Conservation (phyloP, 2,329 filamentous ascomycete genomes). For the Alternaria gaisen region DNA sequence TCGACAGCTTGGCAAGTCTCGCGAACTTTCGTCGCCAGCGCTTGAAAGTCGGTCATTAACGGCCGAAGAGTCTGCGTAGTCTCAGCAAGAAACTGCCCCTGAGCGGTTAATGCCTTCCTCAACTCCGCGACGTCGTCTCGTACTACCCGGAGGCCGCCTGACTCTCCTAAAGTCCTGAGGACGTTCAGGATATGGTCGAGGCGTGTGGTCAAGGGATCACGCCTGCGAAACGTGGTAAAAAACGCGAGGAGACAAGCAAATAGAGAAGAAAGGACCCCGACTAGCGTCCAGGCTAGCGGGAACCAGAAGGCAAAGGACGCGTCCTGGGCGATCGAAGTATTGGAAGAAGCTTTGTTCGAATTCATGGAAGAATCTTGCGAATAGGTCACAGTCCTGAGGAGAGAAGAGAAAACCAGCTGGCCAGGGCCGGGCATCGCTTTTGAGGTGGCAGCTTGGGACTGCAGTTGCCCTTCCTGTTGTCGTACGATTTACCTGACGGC, state of each 20-base stretch:
- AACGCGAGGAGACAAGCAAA: neutral
- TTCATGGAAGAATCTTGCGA: neutral
- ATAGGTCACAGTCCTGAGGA: neutral
- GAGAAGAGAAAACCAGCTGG: neutral
- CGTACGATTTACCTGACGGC: neutral
- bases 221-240: neutral
- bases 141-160: neutral
- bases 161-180: neutral
- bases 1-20: slow-evolving; percentile 9
- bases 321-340: neutral
- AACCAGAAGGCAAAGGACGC: neutral
- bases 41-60: slow-evolving; percentile 19
- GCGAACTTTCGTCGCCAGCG: slow-evolving; percentile 8
- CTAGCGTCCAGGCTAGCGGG: neutral
- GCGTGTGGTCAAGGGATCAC: neutral
- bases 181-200: neutral
- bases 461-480: neutral
- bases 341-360: neutral
- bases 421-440: neutral
- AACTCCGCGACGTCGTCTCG: neutral
- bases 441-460: neutral
- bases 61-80: slow-evolving; percentile 4
- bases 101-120: neutral
- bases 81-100: neutral
- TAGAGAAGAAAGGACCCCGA: neutral